Evolutionary conservation across 805 yeast species (phyloP), one percentile per base, ranked within the genome.

Genomic region (Nakazawaea wyomingensis): DNA sequence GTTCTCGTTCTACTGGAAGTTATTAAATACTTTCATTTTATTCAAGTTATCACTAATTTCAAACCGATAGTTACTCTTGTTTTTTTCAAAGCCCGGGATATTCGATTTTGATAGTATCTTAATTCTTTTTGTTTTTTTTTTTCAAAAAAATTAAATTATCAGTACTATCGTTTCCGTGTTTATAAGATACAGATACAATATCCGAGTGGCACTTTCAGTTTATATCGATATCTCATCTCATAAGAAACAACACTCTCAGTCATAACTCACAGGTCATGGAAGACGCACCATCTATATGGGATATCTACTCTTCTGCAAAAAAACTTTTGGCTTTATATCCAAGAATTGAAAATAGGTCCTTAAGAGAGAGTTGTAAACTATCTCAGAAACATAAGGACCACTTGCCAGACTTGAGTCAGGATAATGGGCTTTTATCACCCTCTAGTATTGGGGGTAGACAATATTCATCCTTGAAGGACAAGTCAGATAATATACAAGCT

Each of bases 311-410:
- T 17, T 53, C 59, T 18, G 65, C 66, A 2, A 61, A 51, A 36
- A 59, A 55, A 31, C 36, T 63, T 8, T 43, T 63, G 13, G 62
- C 62, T 4, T 48, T 63, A 7, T 62, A 59, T 39, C 64, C 65
- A 8, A 48, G 68, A 41, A 58, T 63, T 18, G 57, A 57, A 39
- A 61, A 59, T 43, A 48, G 67, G 40, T 49, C 48, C 3, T 20
- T 52, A n/a, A 49, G 67, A 35, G 57, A 61, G 48, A 61, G 58
- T 32, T 55, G 57, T 10, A 45, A 45, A 24, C 46, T 44, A 22
- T 32, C 59, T 24, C 65, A 60, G 39, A 22, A 28, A 34, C 35
- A n/a, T 3, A 21, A 28, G 21, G 30, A 34, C 14, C 14, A 20
- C 7, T 24, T 26, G 11, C 34, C 8, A 24, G 41, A 30, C 3